Conservation (phyloP, 805 yeast genomes). For the Teunomyces atbi region DNA sequence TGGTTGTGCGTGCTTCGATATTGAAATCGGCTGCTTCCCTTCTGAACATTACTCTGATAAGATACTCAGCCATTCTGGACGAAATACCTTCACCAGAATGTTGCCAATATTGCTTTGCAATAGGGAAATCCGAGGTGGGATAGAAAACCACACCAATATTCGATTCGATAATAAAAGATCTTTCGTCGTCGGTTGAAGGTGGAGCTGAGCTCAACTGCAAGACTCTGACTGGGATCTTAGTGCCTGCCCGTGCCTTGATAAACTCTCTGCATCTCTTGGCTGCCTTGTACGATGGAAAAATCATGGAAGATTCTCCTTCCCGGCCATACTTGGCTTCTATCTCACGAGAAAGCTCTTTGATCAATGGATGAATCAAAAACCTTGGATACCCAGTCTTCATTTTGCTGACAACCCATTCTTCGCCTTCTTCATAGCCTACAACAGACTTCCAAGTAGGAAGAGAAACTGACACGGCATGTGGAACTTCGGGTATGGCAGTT, state of each 20-base stretch:
- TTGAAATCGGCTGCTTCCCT: neutral
- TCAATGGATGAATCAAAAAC: conserved; percentile 65
- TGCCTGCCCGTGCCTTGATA: conserved; percentile 38
- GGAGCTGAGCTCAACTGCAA: conserved; percentile 71
- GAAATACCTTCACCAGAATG: conserved; percentile 97
- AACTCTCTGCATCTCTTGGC: conserved; percentile 87
- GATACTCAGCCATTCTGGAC: conserved; percentile 84
- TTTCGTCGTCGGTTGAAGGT: conserved; percentile 60
- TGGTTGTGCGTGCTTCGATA: conserved; percentile 20
- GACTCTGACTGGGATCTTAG: conserved; percentile 48
- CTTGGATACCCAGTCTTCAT: conserved; percentile 92
- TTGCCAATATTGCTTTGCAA: conserved; percentile 93
- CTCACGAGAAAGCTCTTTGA: conserved; percentile 53
- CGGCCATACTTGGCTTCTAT: conserved; percentile 73
- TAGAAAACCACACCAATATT: conserved; percentile 79
- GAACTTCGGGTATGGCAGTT: conserved; percentile 82
- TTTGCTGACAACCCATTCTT: conserved; percentile 69
- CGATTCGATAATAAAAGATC: conserved; percentile 59
- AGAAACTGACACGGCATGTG: conserved; percentile 93
- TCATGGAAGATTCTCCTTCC: conserved; percentile 69
- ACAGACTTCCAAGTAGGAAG: conserved; percentile 94
- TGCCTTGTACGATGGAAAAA: conserved; percentile 73
- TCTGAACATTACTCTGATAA: conserved; percentile 54
- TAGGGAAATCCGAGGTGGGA: conserved; percentile 52
- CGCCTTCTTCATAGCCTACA: conserved; percentile 90